Conservation (phyloP, 2,329 filamentous ascomycete genomes). For the Aspergillus floridensis region DNA sequence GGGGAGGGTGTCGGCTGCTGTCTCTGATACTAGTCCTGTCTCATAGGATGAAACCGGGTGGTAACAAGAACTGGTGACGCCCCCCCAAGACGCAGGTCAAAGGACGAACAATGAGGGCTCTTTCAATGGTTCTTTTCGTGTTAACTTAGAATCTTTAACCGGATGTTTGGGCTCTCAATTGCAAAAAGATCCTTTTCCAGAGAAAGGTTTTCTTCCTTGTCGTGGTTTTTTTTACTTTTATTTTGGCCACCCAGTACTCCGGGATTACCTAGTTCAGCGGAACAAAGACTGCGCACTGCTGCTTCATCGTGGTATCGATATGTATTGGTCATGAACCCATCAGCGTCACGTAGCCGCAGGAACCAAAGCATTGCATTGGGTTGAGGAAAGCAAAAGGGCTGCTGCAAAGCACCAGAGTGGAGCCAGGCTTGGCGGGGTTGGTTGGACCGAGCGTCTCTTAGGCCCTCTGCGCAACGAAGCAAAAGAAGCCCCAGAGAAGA, state of each 20-base stretch:
- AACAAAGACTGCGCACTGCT: neutral
- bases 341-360: conserved; percentile 25
- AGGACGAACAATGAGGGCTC: neutral
- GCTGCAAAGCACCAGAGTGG: conserved; percentile 16
- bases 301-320: neutral
- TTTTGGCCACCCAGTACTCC: neutral
- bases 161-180: too few species aligned
- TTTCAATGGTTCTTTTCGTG: too few species aligned
- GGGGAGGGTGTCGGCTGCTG: too few species aligned
- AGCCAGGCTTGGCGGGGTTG: conserved; percentile 19
- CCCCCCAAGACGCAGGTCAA: neutral
- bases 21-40: neutral
- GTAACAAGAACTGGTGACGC: conserved; percentile 4
- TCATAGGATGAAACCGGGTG: conserved; percentile 7
- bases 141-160: too few species aligned
- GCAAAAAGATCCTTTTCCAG: neutral
- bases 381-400: conserved; percentile 12
- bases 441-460: conserved; percentile 23
- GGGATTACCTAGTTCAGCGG: neutral
- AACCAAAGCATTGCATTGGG: conserved; percentile 22
- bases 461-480: conserved; percentile 18
- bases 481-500: conserved; percentile 24
- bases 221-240: neutral
- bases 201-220: neutral
- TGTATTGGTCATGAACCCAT: neutral